Evolutionary conservation across 2,329 filamentous ascomycete genomes (phyloP).

Genomic region (Rutstroemia sp.): DNA sequence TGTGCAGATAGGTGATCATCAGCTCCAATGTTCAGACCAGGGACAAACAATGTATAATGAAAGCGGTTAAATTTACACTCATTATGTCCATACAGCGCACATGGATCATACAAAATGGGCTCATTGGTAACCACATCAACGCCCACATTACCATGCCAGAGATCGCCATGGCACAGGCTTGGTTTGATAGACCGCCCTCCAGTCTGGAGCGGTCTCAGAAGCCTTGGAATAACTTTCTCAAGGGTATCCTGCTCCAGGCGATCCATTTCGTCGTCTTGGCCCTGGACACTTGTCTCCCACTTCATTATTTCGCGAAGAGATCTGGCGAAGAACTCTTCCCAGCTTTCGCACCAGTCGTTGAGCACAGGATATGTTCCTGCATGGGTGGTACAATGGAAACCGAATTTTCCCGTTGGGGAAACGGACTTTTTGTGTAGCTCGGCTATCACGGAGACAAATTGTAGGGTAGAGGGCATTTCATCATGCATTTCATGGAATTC

Average conservation of each 20-base stretch:
- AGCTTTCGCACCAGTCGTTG: background rate
- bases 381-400: slow-evolving; percentile 24
- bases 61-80: no score
- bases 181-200: slow-evolving; percentile 10
- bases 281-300: background rate
- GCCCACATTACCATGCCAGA: slow-evolving; percentile 12
- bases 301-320: background rate
- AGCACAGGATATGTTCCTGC: slow-evolving; percentile 22
- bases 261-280: background rate
- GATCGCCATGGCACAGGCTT: slow-evolving; percentile 12
- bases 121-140: background rate
- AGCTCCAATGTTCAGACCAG: no score
- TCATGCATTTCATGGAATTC: slow-evolving; percentile 25
- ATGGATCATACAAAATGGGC: background rate
- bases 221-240: slow-evolving; percentile 8
- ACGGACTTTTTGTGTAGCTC: slow-evolving; percentile 16
- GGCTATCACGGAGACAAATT: slow-evolving; percentile 18
- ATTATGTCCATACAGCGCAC: background rate
- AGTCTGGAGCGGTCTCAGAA: slow-evolving; percentile 4
- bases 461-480: slow-evolving; percentile 19
- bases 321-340: slow-evolving; percentile 1
- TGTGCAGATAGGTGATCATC: no score
- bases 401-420: slow-evolving; percentile 1
- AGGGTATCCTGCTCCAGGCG: background rate
- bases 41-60: no score